These are phyloP conservation scores for Citrus cavaleriei DNA, from an alignment of 345 rosid genomes.

Conservation along the genomic window DNA sequence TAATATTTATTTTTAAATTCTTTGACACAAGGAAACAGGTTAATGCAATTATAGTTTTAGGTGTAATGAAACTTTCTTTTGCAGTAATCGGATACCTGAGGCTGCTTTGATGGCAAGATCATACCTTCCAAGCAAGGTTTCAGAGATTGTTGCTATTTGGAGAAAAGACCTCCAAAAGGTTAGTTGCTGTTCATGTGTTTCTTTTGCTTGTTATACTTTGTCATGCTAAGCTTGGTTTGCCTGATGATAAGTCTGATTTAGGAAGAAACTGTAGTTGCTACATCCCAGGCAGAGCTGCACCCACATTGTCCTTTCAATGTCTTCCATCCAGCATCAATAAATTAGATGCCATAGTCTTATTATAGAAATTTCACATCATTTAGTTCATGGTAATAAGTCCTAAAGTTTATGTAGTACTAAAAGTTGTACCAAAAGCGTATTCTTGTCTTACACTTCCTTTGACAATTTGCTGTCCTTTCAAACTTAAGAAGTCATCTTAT, in stretches of 20 bases:
- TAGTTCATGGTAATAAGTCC: not conserved
- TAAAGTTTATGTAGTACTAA: not conserved
- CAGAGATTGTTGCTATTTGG: slow-evolving; percentile 94
- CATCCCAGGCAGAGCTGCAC: not conserved
- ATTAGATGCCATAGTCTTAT: not conserved
- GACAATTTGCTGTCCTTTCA: not conserved
- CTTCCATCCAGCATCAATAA: not conserved
- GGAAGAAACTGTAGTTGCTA: not conserved
- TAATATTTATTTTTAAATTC: slow-evolving; percentile 22
- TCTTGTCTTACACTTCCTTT: not conserved
- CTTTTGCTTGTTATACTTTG: not conserved
- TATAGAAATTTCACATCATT: not conserved
- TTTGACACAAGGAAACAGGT: slow-evolving; percentile 4
- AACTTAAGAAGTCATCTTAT: not conserved
- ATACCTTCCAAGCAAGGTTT: slow-evolving; percentile 97
- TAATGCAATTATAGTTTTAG: slow-evolving; percentile 6
- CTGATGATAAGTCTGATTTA: not conserved
- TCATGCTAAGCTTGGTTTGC: not conserved
- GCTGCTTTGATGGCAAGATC: slow-evolving; percentile 99
- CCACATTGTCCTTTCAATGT: not conserved
- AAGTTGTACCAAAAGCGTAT: not conserved
- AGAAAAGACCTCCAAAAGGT: slow-evolving; percentile 96
- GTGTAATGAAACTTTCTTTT: slow-evolving; percentile 21
- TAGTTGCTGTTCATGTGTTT: slow-evolving; percentile 10
- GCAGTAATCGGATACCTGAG: slow-evolving; percentile 98